Evolutionary conservation across 1,284 basidiomycete species (phyloP).

Genomic region (Cryptococcus sp.): DNA sequence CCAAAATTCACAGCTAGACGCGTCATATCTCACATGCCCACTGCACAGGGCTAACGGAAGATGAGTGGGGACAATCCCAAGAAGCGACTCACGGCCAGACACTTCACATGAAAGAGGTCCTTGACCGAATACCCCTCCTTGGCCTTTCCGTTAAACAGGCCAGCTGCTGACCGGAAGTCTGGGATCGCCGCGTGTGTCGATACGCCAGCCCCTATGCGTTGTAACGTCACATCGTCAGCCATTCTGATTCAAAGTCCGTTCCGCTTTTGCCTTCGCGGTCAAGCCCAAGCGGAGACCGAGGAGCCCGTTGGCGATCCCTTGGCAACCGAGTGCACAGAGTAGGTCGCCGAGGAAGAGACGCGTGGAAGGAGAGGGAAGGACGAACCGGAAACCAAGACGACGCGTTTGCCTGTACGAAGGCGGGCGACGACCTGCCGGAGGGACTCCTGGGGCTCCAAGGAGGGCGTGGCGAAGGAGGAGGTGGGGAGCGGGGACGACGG

Average conservation of each 20-base stretch:
- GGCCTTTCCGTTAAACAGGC: conserved; percentile 71
- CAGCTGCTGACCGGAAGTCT: conserved; percentile 81
- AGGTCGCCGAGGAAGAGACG: too few relatives aligned
- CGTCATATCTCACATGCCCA: too few relatives aligned
- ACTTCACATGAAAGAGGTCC: conserved; percentile 86
- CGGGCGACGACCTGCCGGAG: conserved; percentile 4
- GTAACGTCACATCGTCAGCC: conserved; percentile 1
- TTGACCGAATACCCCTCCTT: conserved; percentile 57
- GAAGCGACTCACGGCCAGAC: conserved; percentile 68
- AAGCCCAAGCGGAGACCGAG: neutral
- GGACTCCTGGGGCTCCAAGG: neutral
- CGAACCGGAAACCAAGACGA: conserved; percentile 82
- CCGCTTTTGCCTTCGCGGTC: neutral
- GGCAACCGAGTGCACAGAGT: too few relatives aligned
- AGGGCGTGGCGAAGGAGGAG: neutral
- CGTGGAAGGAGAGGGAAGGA: too few relatives aligned
- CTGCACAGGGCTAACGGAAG: too few relatives aligned
- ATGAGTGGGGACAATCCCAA: neutral
- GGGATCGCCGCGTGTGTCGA: conserved; percentile 87
- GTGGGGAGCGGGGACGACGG: conserved; percentile 3
- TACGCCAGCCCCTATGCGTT: conserved; percentile 77
- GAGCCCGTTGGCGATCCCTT: neutral
- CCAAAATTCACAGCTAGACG: too few relatives aligned
- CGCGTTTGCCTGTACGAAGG: conserved; percentile 59
- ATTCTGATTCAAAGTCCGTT: neutral